Conservation (phyloP, 2,329 filamentous ascomycete genomes). For the Diaporthe sp. region DNA sequence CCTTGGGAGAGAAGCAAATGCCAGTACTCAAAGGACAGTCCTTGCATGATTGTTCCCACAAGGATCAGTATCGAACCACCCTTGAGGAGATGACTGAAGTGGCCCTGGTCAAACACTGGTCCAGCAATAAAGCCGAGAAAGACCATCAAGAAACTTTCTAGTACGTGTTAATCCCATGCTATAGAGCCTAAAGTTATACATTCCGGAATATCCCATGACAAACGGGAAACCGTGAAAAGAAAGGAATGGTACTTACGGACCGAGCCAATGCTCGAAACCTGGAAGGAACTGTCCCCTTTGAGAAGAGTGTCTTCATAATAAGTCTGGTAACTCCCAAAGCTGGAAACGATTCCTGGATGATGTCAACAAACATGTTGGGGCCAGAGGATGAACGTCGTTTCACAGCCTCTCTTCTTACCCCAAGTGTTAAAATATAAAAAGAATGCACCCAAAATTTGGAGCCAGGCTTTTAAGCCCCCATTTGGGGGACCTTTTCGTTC, state of each 20-base stretch:
- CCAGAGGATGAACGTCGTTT: not conserved
- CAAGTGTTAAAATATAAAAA: slow-evolving; percentile 71
- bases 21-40: slow-evolving; percentile 59
- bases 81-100: slow-evolving; percentile 54
- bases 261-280: slow-evolving; percentile 62
- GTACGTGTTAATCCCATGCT: not conserved
- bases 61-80: slow-evolving; percentile 53
- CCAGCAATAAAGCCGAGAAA: slow-evolving; percentile 57
- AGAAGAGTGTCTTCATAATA: slow-evolving; percentile 57
- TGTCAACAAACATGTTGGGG: not conserved
- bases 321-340: slow-evolving; percentile 61
- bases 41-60: slow-evolving; percentile 61
- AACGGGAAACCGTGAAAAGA: not conserved
- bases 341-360: slow-evolving; percentile 42
- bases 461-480: slow-evolving; percentile 58
- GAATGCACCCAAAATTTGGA: slow-evolving; percentile 66
- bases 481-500: slow-evolving; percentile 31
- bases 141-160: slow-evolving; percentile 54
- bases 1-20: slow-evolving; percentile 49
- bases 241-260: slow-evolving; percentile 45
- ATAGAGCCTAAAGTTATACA: not conserved
- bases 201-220: not conserved
- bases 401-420: slow-evolving; percentile 17
- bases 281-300: slow-evolving; percentile 50
- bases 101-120: slow-evolving; percentile 59